These are phyloP conservation scores for Yamadazyma triangularis DNA, from an alignment of 1,139 yeast genomes.

Conservation along the genomic window DNA sequence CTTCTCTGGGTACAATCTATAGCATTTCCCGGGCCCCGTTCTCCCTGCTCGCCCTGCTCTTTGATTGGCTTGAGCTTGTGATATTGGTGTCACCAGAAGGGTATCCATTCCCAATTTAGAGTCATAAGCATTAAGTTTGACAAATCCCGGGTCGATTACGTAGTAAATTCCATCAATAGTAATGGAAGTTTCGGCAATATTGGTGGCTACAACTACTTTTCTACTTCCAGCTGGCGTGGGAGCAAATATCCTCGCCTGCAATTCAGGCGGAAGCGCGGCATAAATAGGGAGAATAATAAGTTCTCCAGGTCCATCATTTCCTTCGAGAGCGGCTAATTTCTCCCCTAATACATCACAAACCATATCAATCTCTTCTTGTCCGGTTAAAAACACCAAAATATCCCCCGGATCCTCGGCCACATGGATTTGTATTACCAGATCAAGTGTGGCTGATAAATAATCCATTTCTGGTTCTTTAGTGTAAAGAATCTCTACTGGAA, in stretches of 20 bases:
- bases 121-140: conserved; percentile 72
- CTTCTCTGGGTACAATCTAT: conserved; percentile 64
- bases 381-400: conserved; percentile 79
- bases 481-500: conserved; percentile 78
- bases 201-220: conserved; percentile 74
- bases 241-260: conserved; percentile 69
- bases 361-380: conserved; percentile 91
- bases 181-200: conserved; percentile 78
- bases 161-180: conserved; percentile 76
- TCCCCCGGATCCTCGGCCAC: conserved; percentile 76
- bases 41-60: conserved; percentile 85
- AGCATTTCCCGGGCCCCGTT: conserved; percentile 82
- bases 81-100: conserved; percentile 66
- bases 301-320: conserved; percentile 58
- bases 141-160: conserved; percentile 80
- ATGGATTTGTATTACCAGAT: conserved; percentile 80
- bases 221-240: conserved; percentile 69
- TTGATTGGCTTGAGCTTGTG: conserved; percentile 81
- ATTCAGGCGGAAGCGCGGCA: conserved; percentile 69
- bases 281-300: conserved; percentile 84
- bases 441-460: conserved; percentile 76
- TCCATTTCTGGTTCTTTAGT: conserved; percentile 81
- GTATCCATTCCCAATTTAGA: conserved; percentile 76
- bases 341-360: conserved; percentile 73
- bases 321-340: conserved; percentile 63